Evolutionary conservation across 768 basidiomycete genomes (phyloP), one percentile per base, ranked within the genome.

Genomic region (Hebeloma cylindrosporum): DNA sequence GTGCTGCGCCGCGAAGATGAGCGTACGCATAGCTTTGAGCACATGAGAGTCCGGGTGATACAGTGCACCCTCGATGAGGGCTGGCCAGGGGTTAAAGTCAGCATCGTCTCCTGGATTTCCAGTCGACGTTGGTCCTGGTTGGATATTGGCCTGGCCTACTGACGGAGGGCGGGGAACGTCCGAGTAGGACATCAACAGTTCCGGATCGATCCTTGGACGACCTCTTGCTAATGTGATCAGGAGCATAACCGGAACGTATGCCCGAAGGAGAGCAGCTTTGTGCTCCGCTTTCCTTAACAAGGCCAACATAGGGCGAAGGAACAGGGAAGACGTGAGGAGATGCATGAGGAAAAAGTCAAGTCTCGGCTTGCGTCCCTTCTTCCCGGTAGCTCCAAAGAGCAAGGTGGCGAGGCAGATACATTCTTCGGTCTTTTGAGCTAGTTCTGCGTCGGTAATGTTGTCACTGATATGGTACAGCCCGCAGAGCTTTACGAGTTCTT

Each of bases 301-400:
- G 7, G 55, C 53, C 26, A 77, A 50, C 27, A 75, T 54, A 0
- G 74, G 70, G 18, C 70, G 68, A 6, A 82, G 51, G 60, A 80
- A 79, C 4, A 80, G 52, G 6, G 76, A 67, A 26, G 72, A 72
- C 7, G 73, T 82, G 33, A 82, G 64, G 34, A 79, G 52, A 52
- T 82, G 81, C 78, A 79, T 77, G 40, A 82, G 60, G 72, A 80
- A 78, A 63, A 82, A 75, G 42, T 74, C 80, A 21, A 82, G 56
- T 3, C 79, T 66, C 5, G 76, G 74, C 51, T 73, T 70, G 29
- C 71, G 63, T 2, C 72, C 76, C 18, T 58, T 62, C 50, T 69
- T 72, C 17, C 78, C 68, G 0, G 75, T 72, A 0, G 69, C 75
- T 21, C 70, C 70, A 25, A 78, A 62, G 13, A 82, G 65, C 5